Conservation (phyloP, 2,329 filamentous ascomycete species). For the Claviceps cyperi region DNA sequence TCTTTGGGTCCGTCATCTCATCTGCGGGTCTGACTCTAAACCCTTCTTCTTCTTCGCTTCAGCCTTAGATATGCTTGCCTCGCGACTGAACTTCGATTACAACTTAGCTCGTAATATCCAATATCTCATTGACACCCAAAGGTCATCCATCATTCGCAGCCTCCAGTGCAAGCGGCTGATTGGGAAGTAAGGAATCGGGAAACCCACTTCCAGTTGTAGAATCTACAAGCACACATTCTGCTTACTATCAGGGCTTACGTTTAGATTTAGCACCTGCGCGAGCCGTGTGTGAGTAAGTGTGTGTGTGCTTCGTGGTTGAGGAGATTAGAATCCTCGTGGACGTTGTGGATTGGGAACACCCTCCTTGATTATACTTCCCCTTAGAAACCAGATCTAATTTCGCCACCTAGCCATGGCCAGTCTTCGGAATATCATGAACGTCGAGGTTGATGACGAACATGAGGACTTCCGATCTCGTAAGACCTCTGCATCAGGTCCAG, state of each 20-base stretch:
- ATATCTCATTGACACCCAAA: background rate
- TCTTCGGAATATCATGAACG: conserved; percentile 43
- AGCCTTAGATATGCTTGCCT: conserved; percentile 3
- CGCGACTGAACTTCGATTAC: conserved; percentile 4
- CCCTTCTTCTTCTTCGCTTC: background rate
- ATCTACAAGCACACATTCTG: conserved; percentile 2
- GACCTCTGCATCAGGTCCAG: conserved; percentile 22
- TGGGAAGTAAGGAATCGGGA: background rate
- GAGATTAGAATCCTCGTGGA: conserved; percentile 2
- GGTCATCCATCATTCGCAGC: conserved; percentile 4
- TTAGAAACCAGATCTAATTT: conserved; percentile 22
- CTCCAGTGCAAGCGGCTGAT: conserved; percentile 4
- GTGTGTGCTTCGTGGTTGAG: conserved; percentile 3
- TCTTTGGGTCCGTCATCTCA: conserved; percentile 4
- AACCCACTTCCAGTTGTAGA: conserved; percentile 1
- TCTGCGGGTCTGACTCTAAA: conserved; percentile 1
- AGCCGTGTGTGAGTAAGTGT: conserved; percentile 28
- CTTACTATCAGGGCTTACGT: conserved; percentile 5
- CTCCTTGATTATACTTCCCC: background rate
- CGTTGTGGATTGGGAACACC: conserved; percentile 2
- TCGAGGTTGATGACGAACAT: conserved; percentile 36
- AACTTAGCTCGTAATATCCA: conserved; percentile 3
- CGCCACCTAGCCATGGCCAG: conserved; percentile 34
- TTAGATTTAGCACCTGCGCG: conserved; percentile 14
- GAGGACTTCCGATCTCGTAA: conserved; percentile 28